Evolutionary conservation across 192 early-diverging fungal species (phyloP).

Genomic region (Podila epigama): DNA sequence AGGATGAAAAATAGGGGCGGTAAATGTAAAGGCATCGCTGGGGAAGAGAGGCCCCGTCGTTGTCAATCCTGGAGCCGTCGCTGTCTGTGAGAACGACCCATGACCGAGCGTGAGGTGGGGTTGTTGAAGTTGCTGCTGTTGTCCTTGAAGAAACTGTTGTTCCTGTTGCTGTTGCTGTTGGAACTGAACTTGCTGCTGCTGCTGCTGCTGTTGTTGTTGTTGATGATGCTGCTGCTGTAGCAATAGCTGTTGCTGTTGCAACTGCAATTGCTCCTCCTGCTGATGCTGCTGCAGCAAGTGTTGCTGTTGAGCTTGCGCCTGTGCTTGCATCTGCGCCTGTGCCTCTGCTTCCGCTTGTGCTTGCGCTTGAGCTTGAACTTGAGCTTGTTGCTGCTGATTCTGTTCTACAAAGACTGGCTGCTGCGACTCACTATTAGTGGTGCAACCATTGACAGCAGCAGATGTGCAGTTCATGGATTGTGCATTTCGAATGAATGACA

Average conservation of each 20-base stretch:
- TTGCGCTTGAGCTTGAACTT: constrained; percentile 14
- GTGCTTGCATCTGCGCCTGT: not conserved
- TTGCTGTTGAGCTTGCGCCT: constrained; percentile 8
- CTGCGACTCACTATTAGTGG: constrained; percentile 19
- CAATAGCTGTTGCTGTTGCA: constrained; percentile 30
- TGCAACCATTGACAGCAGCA: constrained; percentile 10
- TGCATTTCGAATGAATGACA: constrained; percentile 28
- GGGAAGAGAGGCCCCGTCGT: constrained; percentile 23
- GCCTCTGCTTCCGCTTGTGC: constrained; percentile 18
- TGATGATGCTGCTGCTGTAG: constrained; percentile 19
- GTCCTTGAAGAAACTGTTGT: constrained; percentile 23
- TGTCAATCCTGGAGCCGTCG: constrained; percentile 7
- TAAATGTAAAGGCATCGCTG: constrained; percentile 39
- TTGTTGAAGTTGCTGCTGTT: constrained; percentile 23
- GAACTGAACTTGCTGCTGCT: not conserved
- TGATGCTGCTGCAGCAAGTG: constrained; percentile 20
- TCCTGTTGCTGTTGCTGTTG: constrained; percentile 11
- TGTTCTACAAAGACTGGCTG: too few relatives aligned
- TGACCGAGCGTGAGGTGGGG: constrained; percentile 14
- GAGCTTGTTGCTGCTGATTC: constrained; percentile 11
- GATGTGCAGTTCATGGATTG: constrained; percentile 33
- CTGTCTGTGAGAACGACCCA: constrained; percentile 3
- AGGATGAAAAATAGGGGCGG: constrained; percentile 38
- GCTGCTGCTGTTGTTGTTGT: constrained; percentile 10
- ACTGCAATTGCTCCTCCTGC: constrained; percentile 6